Conservation (phyloP, 768 basidiomycete species). For the Suillus paluster region DNA sequence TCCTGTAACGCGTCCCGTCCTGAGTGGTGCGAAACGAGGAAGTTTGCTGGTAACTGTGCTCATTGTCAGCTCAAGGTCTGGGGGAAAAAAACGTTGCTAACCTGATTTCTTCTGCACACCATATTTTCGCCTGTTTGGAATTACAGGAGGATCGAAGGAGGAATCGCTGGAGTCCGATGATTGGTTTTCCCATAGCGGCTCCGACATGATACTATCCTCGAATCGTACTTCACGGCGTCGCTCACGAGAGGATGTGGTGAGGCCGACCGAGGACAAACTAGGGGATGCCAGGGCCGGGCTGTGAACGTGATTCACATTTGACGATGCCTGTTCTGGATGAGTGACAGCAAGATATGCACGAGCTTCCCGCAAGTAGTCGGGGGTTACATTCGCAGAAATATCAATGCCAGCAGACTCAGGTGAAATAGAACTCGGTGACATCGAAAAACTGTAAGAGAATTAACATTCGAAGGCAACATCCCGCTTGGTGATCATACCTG, state of each 20-base stretch:
- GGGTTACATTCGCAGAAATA: conserved; percentile 34
- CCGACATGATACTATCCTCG: conserved; percentile 36
- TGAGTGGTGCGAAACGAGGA: conserved; percentile 35
- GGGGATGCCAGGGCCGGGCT: conserved; percentile 32
- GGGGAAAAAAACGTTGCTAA: conserved; percentile 9
- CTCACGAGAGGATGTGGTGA: conserved; percentile 29
- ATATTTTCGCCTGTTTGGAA: conserved; percentile 18
- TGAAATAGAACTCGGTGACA: conserved; percentile 35
- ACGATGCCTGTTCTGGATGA: conserved; percentile 19
- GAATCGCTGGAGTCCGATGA: conserved; percentile 34
- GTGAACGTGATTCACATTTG: conserved; percentile 15
- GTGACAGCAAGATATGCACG: conserved; percentile 38
- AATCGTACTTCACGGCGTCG: conserved; percentile 39
- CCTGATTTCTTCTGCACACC: conserved; percentile 23
- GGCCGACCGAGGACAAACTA: conserved; percentile 34
- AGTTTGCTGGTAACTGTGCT: conserved; percentile 32
- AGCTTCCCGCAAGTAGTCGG: conserved; percentile 37
- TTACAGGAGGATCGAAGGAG: conserved; percentile 28
- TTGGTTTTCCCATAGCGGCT: conserved; percentile 32
- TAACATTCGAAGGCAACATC: background rate
- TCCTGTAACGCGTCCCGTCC: conserved; percentile 17
- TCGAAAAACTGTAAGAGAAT: conserved; percentile 23
- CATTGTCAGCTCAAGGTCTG: background rate
- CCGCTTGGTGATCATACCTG: conserved; percentile 9
- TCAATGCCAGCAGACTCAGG: conserved; percentile 38